These are phyloP conservation scores for Lophiotrema nucula DNA, from an alignment of 495 filamentous ascomycete species.

Conservation along the genomic window DNA sequence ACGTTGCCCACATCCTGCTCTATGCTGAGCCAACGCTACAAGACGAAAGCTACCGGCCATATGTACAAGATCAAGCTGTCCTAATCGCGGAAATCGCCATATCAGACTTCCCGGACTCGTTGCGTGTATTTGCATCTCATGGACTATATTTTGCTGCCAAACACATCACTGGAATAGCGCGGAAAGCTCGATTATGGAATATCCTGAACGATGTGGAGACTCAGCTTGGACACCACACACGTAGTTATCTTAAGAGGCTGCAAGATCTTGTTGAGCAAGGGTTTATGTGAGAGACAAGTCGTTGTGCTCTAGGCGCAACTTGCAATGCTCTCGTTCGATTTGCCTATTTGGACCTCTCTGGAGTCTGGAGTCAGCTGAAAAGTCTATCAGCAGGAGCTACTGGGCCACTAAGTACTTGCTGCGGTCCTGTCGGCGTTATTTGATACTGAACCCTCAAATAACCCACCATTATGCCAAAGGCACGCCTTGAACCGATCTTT, in stretches of 20 bases:
- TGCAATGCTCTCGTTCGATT: no score
- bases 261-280: conserved; percentile 15
- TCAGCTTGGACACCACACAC: conserved; percentile 25
- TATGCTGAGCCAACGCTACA: conserved; percentile 21
- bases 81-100: conserved; percentile 21
- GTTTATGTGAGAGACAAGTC: no score
- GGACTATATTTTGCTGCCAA: conserved; percentile 26
- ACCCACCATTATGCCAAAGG: no score
- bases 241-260: conserved; percentile 19
- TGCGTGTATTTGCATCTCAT: conserved; percentile 21
- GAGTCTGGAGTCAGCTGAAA: no score
- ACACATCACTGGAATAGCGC: conserved; percentile 25
- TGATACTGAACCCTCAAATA: no score
- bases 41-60: not conserved
- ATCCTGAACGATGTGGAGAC: conserved; percentile 24
- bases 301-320: no score
- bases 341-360: no score
- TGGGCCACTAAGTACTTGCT: no score
- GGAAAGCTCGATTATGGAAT: conserved; percentile 25
- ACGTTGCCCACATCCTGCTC: conserved; percentile 20
- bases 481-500: no score
- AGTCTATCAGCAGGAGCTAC: no score
- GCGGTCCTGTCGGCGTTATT: no score
- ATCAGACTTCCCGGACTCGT: conserved; percentile 25
- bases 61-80: conserved; percentile 24